Evolutionary conservation across 1,284 basidiomycete species (phyloP).

Genomic region (Melampsora larici-populina): DNA sequence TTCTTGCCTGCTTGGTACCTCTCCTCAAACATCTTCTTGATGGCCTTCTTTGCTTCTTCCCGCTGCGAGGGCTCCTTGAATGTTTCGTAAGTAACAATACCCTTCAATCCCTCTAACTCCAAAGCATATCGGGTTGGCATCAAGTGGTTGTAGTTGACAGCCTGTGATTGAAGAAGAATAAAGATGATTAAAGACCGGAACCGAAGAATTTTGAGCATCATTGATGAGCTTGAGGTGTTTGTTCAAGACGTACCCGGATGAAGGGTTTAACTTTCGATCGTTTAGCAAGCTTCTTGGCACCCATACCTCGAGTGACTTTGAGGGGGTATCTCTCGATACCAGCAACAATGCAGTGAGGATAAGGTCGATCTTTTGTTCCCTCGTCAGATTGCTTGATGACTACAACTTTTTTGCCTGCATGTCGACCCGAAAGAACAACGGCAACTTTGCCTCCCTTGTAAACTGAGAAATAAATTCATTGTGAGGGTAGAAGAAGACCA

Average conservation of each 20-base stretch:
- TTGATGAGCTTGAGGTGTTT: not conserved
- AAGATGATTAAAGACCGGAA: not conserved
- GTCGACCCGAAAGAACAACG: slow-evolving; percentile 91
- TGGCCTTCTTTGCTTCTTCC: slow-evolving; percentile 87
- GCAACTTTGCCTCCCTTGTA: slow-evolving; percentile 64
- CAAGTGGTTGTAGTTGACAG: slow-evolving; percentile 92
- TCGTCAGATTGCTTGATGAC: slow-evolving; percentile 84
- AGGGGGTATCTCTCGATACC: slow-evolving; percentile 92
- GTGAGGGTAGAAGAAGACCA: not conserved
- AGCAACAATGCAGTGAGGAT: slow-evolving; percentile 92
- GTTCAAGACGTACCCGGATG: slow-evolving; percentile 74
- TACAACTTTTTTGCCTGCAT: slow-evolving; percentile 89
- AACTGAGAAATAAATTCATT: not conserved
- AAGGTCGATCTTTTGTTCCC: slow-evolving; percentile 81
- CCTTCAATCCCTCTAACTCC: slow-evolving; percentile 88
- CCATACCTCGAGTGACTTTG: slow-evolving; percentile 94
- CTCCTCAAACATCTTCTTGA: slow-evolving; percentile 93
- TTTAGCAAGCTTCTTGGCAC: slow-evolving; percentile 82
- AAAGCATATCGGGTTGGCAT: slow-evolving; percentile 96
- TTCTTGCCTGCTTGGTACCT: slow-evolving; percentile 85
- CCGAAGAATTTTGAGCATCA: not conserved
- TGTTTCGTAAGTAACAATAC: slow-evolving; percentile 72
- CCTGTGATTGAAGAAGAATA: slow-evolving; percentile 56
- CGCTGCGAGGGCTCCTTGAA: slow-evolving; percentile 93
- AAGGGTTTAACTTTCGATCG: slow-evolving; percentile 96